These are phyloP conservation scores for Candida loeiensis DNA, from an alignment of 805 yeast genomes.

Conservation along the genomic window DNA sequence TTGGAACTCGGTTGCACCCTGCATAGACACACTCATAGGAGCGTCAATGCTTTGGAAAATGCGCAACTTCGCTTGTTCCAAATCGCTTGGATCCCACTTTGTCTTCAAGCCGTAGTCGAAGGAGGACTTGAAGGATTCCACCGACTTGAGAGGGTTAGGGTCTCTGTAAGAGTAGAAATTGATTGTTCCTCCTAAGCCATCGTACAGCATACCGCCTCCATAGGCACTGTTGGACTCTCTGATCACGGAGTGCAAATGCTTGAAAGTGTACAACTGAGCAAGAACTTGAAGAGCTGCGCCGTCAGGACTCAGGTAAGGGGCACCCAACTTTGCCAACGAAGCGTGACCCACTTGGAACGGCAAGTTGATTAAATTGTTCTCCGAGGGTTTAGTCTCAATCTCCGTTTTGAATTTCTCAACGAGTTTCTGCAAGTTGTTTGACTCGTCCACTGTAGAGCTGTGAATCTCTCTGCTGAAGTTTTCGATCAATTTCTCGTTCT, in stretches of 20 bases:
- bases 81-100: conserved; percentile 61
- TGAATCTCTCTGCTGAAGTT: conserved; percentile 23
- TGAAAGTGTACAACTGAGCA: conserved; percentile 76
- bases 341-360: conserved; percentile 90
- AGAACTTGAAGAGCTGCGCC: conserved; percentile 84
- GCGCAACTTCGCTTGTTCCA: conserved; percentile 86
- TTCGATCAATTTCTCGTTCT: conserved; percentile 34
- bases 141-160: conserved; percentile 76
- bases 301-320: conserved; percentile 63
- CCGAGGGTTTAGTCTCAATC: conserved; percentile 12
- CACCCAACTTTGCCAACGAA: conserved; percentile 63
- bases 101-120: conserved; percentile 22
- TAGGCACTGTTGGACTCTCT: conserved; percentile 97
- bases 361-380: conserved; percentile 51
- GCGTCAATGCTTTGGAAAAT: conserved; percentile 91
- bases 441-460: not conserved
- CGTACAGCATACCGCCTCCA: conserved; percentile 90
- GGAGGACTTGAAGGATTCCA: conserved; percentile 51
- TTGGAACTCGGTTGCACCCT: conserved; percentile 65
- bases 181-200: conserved; percentile 75
- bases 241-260: conserved; percentile 80
- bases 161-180: conserved; percentile 90
- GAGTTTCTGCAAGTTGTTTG: conserved; percentile 11
- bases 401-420: conserved; percentile 15
- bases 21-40: conserved; percentile 75